Evolutionary conservation across 306 rosid genomes (phyloP).

Genomic region (Vicia villosa): DNA sequence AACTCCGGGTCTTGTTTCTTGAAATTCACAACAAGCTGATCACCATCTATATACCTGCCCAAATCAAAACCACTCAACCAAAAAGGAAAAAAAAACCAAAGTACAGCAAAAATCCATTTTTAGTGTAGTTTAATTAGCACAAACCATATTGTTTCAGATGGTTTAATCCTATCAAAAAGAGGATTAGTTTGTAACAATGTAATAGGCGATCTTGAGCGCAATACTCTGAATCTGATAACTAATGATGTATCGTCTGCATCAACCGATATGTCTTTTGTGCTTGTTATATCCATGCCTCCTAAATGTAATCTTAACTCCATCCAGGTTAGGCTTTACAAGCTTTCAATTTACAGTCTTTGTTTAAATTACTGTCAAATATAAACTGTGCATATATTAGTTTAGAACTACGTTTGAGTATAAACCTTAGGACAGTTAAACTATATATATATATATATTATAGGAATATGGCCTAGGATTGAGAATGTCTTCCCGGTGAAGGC

Average conservation of each 20-base stretch:
- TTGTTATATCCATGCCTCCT: constrained; percentile 47
- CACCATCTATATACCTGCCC: constrained; percentile 86
- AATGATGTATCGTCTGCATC: constrained; percentile 67
- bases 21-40: too few species aligned
- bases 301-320: constrained; percentile 74
- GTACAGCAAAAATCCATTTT: too few species aligned
- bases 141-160: constrained; percentile 92
- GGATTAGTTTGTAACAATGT: constrained; percentile 71
- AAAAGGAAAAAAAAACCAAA: too few species aligned
- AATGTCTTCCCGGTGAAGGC: too few species aligned
- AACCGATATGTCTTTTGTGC: constrained; percentile 59
- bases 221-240: constrained; percentile 55
- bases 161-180: constrained; percentile 77
- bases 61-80: constrained; percentile 32
- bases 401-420: too few species aligned
- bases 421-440: too few species aligned
- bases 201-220: constrained; percentile 53
- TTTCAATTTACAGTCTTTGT: too few species aligned
- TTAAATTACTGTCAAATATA: too few species aligned
- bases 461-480: too few species aligned
- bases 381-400: too few species aligned
- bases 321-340: too few species aligned
- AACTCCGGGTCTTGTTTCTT: constrained; percentile 88
- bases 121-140: constrained; percentile 37
- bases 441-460: too few species aligned